phyloP scores from a whole-genome alignment of 371 early-diverging fungal species.

The Mortierella sp. region DNA sequence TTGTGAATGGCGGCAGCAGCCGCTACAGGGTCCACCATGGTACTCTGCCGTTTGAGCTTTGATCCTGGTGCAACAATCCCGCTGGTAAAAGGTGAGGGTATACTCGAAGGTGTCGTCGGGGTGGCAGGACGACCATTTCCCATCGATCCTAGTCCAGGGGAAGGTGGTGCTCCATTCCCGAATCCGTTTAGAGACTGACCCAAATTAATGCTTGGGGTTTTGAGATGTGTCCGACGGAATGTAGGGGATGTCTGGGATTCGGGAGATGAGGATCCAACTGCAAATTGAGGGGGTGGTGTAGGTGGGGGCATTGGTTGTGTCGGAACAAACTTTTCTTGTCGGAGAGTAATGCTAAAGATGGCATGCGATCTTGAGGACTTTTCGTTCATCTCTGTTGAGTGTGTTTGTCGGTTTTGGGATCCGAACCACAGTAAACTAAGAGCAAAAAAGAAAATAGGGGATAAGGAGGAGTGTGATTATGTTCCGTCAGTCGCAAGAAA shows the following conservation, averaged over 20 bases:
- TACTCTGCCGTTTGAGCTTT: conserved; percentile 38
- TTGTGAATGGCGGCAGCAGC: background rate
- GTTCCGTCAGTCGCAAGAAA: background rate
- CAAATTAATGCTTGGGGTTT: conserved; percentile 9
- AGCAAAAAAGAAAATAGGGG: background rate
- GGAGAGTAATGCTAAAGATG: conserved; percentile 93
- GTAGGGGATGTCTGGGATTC: conserved; percentile 17
- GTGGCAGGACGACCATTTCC: conserved; percentile 50
- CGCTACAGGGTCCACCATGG: conserved; percentile 16
- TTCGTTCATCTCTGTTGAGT: conserved; percentile 97
- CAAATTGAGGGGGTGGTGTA: conserved; percentile 8
- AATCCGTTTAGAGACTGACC: background rate
- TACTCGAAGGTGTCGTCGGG: conserved; percentile 34
- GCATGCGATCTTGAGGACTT: conserved; percentile 97
- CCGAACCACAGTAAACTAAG: conserved; percentile 81
- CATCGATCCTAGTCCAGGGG: conserved; percentile 9
- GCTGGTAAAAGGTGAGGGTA: conserved; percentile 43
- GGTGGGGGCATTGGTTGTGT: conserved; percentile 31
- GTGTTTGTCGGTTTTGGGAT: conserved; percentile 88
- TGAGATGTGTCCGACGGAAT: conserved; percentile 17
- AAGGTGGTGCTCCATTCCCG: background rate
- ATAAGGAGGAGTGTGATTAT: background rate
- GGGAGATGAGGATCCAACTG: conserved; percentile 5
- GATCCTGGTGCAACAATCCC: conserved; percentile 49
- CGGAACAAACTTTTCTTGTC: conserved; percentile 71